phyloP scores from a whole-genome alignment of 768 basidiomycete species.

The Termitomyces eurrhizus region DNA sequence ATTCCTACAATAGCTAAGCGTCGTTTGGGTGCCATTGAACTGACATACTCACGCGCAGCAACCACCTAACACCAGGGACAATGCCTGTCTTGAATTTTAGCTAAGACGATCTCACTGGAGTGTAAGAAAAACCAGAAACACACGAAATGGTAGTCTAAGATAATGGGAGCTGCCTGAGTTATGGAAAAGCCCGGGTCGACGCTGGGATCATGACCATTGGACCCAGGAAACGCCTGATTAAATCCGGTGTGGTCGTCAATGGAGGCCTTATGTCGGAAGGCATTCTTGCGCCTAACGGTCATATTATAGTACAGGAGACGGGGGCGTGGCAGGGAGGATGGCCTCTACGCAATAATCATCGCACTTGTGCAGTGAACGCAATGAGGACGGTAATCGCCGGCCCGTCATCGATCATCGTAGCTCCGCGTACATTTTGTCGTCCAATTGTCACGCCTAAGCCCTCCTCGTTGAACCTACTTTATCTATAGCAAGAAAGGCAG shows the following conservation, averaged over 20 bases:
- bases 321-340: neutral
- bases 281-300: conserved; percentile 5
- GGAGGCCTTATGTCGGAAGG: conserved; percentile 3
- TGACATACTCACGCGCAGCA: conserved; percentile 68
- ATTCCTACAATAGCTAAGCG: conserved; percentile 41
- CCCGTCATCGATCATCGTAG: neutral
- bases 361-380: neutral
- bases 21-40: neutral
- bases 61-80: conserved; percentile 72
- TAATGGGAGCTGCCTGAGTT: conserved; percentile 29
- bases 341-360: conserved; percentile 4
- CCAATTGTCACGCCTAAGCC: neutral
- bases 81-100: conserved; percentile 27
- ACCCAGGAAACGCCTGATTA: neutral
- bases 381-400: neutral
- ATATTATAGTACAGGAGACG: conserved; percentile 7
- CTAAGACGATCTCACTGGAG: conserved; percentile 2
- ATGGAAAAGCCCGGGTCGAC: conserved; percentile 25
- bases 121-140: neutral
- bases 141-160: conserved; percentile 36
- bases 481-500: conserved; percentile 39
- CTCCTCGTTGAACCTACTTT: neutral
- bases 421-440: neutral
- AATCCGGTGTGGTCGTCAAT: neutral
- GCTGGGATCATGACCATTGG: neutral